These are phyloP conservation scores for Exobasidium rhododendri DNA, from an alignment of 1,284 basidiomycete genomes.

Conservation along the genomic window DNA sequence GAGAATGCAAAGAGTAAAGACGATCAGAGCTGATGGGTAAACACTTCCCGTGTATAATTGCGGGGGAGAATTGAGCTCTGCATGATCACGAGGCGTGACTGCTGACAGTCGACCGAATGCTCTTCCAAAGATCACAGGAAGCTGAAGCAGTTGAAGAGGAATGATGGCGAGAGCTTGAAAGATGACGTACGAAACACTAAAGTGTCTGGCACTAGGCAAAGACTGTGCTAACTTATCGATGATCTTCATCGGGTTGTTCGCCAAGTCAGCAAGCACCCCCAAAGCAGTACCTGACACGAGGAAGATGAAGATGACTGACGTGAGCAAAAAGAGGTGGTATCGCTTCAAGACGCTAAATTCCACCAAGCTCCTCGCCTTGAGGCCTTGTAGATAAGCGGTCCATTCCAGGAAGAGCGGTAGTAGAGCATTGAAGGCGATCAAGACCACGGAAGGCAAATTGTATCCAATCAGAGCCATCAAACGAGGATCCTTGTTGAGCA, in stretches of 20 bases:
- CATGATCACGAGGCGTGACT: constrained; percentile 67
- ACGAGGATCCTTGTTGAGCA: constrained; percentile 76
- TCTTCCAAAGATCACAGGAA: constrained; percentile 42
- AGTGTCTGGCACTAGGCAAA: constrained; percentile 63
- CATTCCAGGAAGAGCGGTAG: constrained; percentile 87
- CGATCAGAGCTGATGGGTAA: constrained; percentile 88
- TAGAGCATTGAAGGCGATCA: constrained; percentile 83
- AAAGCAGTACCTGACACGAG: constrained; percentile 83
- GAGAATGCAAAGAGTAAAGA: constrained; percentile 89
- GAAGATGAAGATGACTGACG: constrained; percentile 95
- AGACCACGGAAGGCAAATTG: constrained; percentile 80
- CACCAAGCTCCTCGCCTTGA: constrained; percentile 81
- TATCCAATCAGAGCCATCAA: constrained; percentile 86
- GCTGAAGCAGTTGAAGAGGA: constrained; percentile 74
- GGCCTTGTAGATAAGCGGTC: constrained; percentile 77
- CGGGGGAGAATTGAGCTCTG: constrained; percentile 92
- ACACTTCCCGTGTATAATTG: constrained; percentile 70
- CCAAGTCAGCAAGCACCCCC: constrained; percentile 62
- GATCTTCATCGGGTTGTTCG: constrained; percentile 46
- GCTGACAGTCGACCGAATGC: constrained; percentile 37
- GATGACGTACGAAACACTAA: constrained; percentile 93
- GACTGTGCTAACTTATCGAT: constrained; percentile 49
- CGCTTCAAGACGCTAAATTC: constrained; percentile 91
- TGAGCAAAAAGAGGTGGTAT: constrained; percentile 75
- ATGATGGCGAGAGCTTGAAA: constrained; percentile 89